Base-by-base conservation (phyloP, 768 basidiomycete species). In the Suillus clintonianus region DNA sequence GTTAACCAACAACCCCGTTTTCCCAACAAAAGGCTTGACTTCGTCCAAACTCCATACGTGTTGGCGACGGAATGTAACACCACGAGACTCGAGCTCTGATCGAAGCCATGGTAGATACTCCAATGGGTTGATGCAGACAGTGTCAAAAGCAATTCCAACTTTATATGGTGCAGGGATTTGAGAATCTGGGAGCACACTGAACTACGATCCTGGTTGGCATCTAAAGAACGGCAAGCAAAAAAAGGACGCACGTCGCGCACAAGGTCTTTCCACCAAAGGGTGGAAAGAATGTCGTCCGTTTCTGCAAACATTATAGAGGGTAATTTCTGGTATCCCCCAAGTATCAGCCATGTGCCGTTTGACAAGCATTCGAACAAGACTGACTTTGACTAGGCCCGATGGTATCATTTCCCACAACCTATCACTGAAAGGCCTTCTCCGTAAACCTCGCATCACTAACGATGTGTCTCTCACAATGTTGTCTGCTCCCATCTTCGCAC, bases 41-140 rank as follows among this genome's bases (percentile, higher is more conserved):
- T 86, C 82, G 62, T 80, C 82, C 59, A 88, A 66, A 56, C 79
- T 81, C 22, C 67, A 72, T 27, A 87, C 69, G 27, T 76, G 68
- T 39, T 74, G 74, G 61, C 78, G 78, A 41, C 80, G 69, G 71
- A 88, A 81, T 14, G 71, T 72, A 45, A 84, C 82, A 11, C 81
- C 80, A 11, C 74, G 77, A 34, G 69, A 65, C 15, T 68, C 63
- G 41, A 85, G 69, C 63, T 81, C 71, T n/a, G 72, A 67, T 59
- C 79, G 78, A 11, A 89, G 74, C 80, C 84, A 82, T 3, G 76
- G 78, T 30, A 85, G 74, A 71, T 88, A 89, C 27, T 72, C 65
- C 19, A 81, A 79, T 0, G 85, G 85, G 65, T 86, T 80, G 54
- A 85, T 70, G 36, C 82, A 81, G 65, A 82, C 77, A 0, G 85